These are phyloP conservation scores for Mortierella sp. DNA, from an alignment of 371 early-diverging fungal species.

Conservation along the genomic window DNA sequence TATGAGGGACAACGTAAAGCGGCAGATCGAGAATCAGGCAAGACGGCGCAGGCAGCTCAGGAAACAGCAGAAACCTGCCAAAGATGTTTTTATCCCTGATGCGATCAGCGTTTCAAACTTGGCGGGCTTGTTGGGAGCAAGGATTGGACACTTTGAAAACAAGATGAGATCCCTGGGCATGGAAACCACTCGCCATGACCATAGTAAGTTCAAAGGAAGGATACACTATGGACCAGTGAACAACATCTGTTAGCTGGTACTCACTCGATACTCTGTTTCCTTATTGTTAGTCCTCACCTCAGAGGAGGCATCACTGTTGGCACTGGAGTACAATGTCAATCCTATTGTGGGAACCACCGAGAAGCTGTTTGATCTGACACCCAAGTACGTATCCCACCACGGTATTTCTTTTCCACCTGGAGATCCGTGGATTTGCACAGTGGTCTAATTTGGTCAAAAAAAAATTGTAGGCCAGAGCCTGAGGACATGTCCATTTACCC, in stretches of 20 bases:
- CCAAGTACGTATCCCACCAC: slow-evolving; percentile 16
- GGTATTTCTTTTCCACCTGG: not conserved
- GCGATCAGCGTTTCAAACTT: slow-evolving; percentile 86
- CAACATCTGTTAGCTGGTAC: not conserved
- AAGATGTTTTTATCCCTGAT: slow-evolving; percentile 84
- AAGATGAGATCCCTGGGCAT: slow-evolving; percentile 82
- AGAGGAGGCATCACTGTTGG: slow-evolving; percentile 89
- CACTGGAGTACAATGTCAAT: slow-evolving; percentile 84
- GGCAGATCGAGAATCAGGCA: slow-evolving; percentile 29
- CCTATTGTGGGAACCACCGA: slow-evolving; percentile 77
- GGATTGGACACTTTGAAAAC: slow-evolving; percentile 73
- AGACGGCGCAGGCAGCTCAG: slow-evolving; percentile 29
- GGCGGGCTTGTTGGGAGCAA: slow-evolving; percentile 78
- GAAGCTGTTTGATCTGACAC: slow-evolving; percentile 28
- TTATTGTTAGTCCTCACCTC: slow-evolving; percentile 72
- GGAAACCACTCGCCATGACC: slow-evolving; percentile 76
- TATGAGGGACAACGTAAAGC: slow-evolving; percentile 34
- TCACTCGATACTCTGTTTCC: not conserved
- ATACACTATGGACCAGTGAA: slow-evolving; percentile 57
- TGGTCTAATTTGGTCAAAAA: too few species aligned
- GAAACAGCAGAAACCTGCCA: slow-evolving; percentile 41
- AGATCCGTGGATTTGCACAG: not conserved
- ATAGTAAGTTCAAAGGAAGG: slow-evolving; percentile 58
- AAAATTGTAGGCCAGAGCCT: slow-evolving; percentile 61
- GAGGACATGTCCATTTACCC: slow-evolving; percentile 78